phyloP scores from a whole-genome alignment of 306 rosid genomes.

The Sechiopsis laciniata region DNA sequence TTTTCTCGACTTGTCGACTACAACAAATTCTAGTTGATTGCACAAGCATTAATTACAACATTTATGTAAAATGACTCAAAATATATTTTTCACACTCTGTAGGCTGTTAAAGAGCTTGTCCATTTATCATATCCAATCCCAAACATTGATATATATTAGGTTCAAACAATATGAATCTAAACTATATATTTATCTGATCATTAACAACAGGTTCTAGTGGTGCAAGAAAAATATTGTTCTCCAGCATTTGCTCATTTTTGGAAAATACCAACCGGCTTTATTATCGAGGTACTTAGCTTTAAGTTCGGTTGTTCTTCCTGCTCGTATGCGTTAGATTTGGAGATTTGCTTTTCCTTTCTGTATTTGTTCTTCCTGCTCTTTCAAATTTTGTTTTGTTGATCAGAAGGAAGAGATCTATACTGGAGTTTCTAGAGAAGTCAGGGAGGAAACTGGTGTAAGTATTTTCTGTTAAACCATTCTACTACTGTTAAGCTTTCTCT shows the following conservation, averaged over 20 bases:
- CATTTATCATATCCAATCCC: neutral
- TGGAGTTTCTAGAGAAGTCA: conserved; percentile 94
- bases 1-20: neutral
- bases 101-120: neutral
- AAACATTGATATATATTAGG: neutral
- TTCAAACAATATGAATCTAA: neutral
- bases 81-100: neutral
- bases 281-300: conserved; percentile 57
- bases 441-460: conserved; percentile 93
- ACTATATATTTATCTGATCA: neutral
- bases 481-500: conserved; percentile 2
- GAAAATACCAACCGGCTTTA: conserved; percentile 97
- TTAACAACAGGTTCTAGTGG: conserved; percentile 68
- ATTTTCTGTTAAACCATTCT: conserved; percentile 3
- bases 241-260: conserved; percentile 55
- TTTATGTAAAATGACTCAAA: neutral
- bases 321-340: neutral
- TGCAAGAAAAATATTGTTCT: conserved; percentile 80
- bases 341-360: neutral
- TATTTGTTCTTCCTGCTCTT: conserved; percentile 27
- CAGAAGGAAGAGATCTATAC: conserved; percentile 88
- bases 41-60: neutral
- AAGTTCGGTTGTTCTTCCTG: neutral
- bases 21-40: neutral
- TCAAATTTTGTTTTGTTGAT: conserved; percentile 19